Evolutionary conservation across 176 grass and related monocot genomes (phyloP).

Genomic region (Phyllostachys edulis): DNA sequence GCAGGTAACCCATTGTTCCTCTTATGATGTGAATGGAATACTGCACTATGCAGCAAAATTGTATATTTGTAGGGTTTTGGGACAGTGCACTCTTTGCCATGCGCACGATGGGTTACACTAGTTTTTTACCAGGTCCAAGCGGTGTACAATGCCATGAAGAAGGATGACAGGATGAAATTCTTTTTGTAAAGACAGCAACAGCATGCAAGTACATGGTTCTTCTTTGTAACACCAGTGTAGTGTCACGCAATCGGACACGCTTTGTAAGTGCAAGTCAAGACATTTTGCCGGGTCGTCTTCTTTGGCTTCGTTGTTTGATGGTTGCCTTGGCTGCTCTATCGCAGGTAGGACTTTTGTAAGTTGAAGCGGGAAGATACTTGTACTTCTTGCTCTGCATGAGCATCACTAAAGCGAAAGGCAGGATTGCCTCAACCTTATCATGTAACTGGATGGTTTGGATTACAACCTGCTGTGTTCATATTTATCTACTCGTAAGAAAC

Average conservation of each 20-base stretch:
- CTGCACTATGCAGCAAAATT: not conserved
- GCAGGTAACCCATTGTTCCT: conserved; percentile 40
- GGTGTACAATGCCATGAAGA: conserved; percentile 81
- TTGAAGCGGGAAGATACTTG: not conserved
- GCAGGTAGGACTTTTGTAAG: not conserved
- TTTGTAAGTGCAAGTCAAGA: not conserved
- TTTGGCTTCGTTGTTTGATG: not conserved
- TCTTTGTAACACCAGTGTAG: not conserved
- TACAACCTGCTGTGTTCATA: not conserved
- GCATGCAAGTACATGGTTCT: not conserved
- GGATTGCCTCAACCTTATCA: not conserved
- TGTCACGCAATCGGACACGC: not conserved
- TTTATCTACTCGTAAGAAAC: not conserved
- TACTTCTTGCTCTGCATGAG: not conserved
- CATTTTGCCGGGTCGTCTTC: not conserved
- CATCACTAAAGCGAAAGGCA: not conserved
- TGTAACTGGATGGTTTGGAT: not conserved
- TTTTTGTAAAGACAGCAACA: conserved; percentile 50
- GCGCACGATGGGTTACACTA: not conserved
- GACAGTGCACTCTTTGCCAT: not conserved
- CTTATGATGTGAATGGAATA: not conserved
- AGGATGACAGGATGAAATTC: conserved; percentile 78
- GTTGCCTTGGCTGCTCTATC: not conserved
- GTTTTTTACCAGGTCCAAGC: conserved; percentile 59
- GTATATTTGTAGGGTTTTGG: not conserved